Evolutionary conservation across 2,329 filamentous ascomycete genomes (phyloP).

Genomic region (Orbilia oligospora): DNA sequence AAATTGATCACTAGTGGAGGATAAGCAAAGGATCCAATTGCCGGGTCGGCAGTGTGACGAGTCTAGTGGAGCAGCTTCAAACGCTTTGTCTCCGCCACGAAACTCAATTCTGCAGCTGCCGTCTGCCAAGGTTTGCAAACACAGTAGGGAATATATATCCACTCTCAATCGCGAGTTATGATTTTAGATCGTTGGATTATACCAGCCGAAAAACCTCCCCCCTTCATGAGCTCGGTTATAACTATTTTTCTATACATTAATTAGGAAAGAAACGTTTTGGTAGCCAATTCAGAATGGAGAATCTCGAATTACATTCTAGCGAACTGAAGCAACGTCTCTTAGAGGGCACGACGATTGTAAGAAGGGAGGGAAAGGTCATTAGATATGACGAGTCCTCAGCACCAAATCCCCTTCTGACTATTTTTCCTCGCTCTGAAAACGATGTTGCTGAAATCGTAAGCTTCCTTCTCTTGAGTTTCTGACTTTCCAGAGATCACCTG

Average conservation of each 20-base stretch:
- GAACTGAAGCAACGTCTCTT: conserved; percentile 40
- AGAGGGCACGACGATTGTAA: conserved; percentile 26
- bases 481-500: not conserved
- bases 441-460: conserved; percentile 53
- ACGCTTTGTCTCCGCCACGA: too few species aligned
- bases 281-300: conserved; percentile 29
- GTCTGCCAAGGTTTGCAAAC: too few species aligned
- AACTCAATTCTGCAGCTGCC: too few species aligned
- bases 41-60: not conserved
- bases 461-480: not conserved
- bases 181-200: too few species aligned
- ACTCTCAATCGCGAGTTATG: too few species aligned
- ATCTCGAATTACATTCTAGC: conserved; percentile 23
- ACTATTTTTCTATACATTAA: too few species aligned
- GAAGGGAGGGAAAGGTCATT: conserved; percentile 30
- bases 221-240: too few species aligned
- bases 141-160: too few species aligned
- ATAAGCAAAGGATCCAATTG: not conserved
- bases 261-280: not conserved
- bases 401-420: conserved; percentile 26
- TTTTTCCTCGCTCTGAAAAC: conserved; percentile 29
- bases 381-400: conserved; percentile 43
- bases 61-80: not conserved
- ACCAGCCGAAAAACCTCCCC: too few species aligned
- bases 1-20: not conserved